Conservation (phyloP, 1,284 basidiomycete genomes). For the Boletus holoroseus region DNA sequence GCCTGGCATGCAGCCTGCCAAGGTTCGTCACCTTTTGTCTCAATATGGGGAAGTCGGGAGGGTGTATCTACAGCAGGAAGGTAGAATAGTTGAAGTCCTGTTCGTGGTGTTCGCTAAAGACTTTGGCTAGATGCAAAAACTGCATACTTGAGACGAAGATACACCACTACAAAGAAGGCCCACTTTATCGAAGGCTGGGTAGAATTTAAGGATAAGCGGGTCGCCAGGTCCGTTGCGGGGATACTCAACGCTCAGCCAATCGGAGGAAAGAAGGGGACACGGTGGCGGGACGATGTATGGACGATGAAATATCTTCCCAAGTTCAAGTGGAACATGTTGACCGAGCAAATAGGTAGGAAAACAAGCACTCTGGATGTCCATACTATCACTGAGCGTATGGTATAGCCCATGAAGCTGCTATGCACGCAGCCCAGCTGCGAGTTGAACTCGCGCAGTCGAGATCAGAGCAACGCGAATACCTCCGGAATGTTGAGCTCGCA, state of each 20-base stretch:
- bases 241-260: constrained; percentile 97
- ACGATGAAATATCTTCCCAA: constrained; percentile 98
- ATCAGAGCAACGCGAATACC: constrained; percentile 88
- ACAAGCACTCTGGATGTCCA: constrained; percentile 1
- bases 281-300: constrained; percentile 97
- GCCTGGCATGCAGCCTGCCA: constrained; percentile 97
- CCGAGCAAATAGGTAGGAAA: constrained; percentile 91
- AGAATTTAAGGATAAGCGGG: constrained; percentile 90
- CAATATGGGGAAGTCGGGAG: constrained; percentile 78
- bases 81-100: constrained; percentile 40
- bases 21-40: constrained; percentile 90
- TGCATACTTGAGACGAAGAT: constrained; percentile 70
- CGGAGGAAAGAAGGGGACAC: constrained; percentile 86
- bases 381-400: constrained; percentile 10
- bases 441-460: constrained; percentile 87
- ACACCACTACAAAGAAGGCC: constrained; percentile 75
- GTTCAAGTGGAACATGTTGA: constrained; percentile 99
- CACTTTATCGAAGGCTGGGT: constrained; percentile 98
- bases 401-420: constrained; percentile 87
- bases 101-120: constrained; percentile 9
- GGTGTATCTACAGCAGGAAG: constrained; percentile 85
- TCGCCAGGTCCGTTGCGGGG: constrained; percentile 86
- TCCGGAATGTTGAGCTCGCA: constrained; percentile 92
- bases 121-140: constrained; percentile 62
- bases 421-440: constrained; percentile 82